phyloP scores from a whole-genome alignment of 1,284 basidiomycete genomes.

The Trametes pubescens region DNA sequence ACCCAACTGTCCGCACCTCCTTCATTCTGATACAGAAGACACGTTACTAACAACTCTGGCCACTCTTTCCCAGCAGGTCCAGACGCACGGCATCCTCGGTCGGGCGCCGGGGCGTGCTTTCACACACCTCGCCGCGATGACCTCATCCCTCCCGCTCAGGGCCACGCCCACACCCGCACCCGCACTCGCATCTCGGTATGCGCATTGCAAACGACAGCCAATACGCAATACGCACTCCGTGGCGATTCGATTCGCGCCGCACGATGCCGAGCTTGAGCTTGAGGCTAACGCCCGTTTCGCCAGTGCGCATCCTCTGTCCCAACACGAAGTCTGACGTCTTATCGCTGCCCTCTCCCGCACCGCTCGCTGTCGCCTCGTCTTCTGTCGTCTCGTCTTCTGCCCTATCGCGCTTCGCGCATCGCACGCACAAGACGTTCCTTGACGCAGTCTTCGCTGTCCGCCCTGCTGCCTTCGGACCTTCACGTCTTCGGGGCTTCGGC shows the following conservation, averaged over 20 bases:
- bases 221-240: too few species aligned
- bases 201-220: too few species aligned
- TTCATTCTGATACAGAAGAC: too few species aligned
- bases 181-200: too few species aligned
- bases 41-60: too few species aligned
- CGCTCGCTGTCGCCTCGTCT: background rate
- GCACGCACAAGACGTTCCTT: background rate
- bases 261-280: constrained; percentile 7
- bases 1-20: too few species aligned
- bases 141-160: too few species aligned
- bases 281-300: constrained; percentile 7
- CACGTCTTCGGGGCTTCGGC: background rate
- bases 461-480: background rate
- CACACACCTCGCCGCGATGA: too few species aligned
- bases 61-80: too few species aligned
- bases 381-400: background rate
- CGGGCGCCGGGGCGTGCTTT: too few species aligned
- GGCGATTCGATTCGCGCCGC: background rate
- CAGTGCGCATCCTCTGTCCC: background rate
- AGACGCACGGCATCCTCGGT: too few species aligned
- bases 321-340: background rate
- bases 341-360: background rate
- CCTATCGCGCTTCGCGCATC: background rate
- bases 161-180: too few species aligned
- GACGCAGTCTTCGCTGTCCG: background rate